Percentiles rank a stretch among this genome's conserved stretches.
phyloP scores from a whole-genome alignment of 1,284 basidiomycete species.

The Peniophora sp. region DNA sequence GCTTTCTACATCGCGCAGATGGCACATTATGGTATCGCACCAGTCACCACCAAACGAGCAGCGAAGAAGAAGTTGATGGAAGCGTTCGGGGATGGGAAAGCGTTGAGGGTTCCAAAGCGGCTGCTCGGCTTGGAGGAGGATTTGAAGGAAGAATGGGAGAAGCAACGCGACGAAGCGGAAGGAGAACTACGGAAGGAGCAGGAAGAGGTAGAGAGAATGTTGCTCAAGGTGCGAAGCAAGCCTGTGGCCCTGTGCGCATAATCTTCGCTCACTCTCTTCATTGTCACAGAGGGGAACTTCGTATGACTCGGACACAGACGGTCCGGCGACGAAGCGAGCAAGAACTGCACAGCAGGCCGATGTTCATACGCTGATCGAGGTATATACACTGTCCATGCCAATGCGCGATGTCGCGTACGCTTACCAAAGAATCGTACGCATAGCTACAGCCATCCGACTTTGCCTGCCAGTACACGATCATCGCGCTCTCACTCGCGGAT shows the following conservation, averaged over 20 bases:
- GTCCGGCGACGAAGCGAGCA: too few relatives aligned
- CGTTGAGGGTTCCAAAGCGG: slow-evolving; percentile 10
- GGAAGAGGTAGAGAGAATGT: not conserved
- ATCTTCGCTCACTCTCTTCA: too few relatives aligned
- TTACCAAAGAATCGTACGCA: too few relatives aligned
- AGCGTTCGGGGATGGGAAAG: slow-evolving; percentile 10
- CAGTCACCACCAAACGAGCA: slow-evolving; percentile 15
- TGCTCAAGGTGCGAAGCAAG: not conserved
- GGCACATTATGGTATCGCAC: slow-evolving; percentile 14
- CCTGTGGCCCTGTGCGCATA: not conserved
- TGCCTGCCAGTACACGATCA: too few relatives aligned
- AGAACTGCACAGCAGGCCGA: too few relatives aligned
- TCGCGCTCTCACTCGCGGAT: too few relatives aligned
- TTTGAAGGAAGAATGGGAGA: slow-evolving; percentile 7
- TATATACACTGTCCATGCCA: too few relatives aligned
- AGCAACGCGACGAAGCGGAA: not conserved
- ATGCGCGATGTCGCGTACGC: too few relatives aligned
- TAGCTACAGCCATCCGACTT: too few relatives aligned
- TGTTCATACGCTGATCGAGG: too few relatives aligned
- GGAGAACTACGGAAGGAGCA: not conserved
- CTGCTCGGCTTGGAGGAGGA: slow-evolving; percentile 12
- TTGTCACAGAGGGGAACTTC: too few relatives aligned
- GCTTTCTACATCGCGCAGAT: slow-evolving; percentile 18
- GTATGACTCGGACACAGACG: too few relatives aligned
- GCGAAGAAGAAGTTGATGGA: slow-evolving; percentile 17